Base-by-base conservation (phyloP, 441 rosid genomes). In the Syzygium malaccense region DNA sequence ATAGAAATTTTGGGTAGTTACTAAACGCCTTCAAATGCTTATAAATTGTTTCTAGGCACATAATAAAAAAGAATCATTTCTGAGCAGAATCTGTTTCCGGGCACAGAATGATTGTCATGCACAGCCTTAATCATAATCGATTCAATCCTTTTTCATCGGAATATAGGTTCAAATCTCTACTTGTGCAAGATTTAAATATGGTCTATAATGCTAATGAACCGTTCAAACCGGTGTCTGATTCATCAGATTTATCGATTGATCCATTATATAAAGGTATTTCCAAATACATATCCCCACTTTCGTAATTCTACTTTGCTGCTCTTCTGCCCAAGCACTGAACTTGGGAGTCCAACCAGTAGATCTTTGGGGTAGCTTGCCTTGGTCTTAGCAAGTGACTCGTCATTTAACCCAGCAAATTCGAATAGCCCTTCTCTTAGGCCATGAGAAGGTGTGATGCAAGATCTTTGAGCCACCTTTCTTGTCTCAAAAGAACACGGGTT, bases 291-390 rank as follows among this genome's bases (percentile, higher is more conserved):
- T 18, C 78, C 78, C 19, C 13, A 8, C 3, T 64, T 64, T 17
- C 1, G 2, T 32, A 68, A 32, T 7, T 19, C 0, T 1, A 14
- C 79, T 33, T 68, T 68, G 26, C 0, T 3, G 48, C 48, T 68
- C 48, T 33, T 33, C 48, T 33, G 2, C 80, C 45, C 2, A 68
- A 6, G 49, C 48, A 68, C 1, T 0, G 79, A 71, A 5, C 0
- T 1, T 4, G 1, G 80, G 20, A 1, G 8, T 33, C 48, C 0
- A 26, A 71, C 8, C 1, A 4, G 8, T 71, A 37, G 26, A 71
- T 71, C 3, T 33, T 33, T 37, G 49, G 49, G 15, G 20, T 33
- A 19, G 14, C 49, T 33, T 37, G 28, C 20, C 28, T 5, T 71
- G 19, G 49, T 11, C 28, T 71, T 71, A 37, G 49, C 15, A 71